Conservation (phyloP, 2,329 filamentous ascomycete species). For the Diplodia scrobiculata region DNA sequence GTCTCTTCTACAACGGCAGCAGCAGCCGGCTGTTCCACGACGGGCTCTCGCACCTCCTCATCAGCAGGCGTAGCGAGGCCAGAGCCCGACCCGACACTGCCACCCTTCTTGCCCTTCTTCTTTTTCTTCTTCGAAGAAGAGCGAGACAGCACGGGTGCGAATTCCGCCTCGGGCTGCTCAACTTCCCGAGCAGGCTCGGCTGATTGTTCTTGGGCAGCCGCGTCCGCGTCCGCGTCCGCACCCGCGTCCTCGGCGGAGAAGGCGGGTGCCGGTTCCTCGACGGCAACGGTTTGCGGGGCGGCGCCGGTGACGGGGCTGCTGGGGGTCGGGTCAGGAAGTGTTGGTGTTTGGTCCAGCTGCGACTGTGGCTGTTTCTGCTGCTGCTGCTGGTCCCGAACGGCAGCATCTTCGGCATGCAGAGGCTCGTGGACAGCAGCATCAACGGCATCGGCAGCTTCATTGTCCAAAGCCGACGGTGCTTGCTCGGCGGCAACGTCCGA, state of each 20-base stretch:
- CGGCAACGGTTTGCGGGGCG: neutral
- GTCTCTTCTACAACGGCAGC: neutral
- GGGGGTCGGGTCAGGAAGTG: neutral
- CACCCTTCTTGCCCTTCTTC: neutral
- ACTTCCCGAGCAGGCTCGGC: neutral
- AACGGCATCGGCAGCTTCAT: neutral
- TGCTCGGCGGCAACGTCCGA: neutral
- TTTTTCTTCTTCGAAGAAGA: slow-evolving; percentile 8
- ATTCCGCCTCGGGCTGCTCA: neutral
- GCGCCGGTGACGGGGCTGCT: neutral
- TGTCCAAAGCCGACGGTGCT: neutral
- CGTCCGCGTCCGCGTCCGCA: too few species aligned
- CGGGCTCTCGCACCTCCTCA: neutral
- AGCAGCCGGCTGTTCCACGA: neutral
- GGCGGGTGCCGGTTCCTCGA: neutral
- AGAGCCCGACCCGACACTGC: neutral
- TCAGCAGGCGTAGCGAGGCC: neutral
- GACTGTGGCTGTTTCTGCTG: neutral
- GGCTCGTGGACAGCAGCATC: neutral
- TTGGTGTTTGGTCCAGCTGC: neutral
- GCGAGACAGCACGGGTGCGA: neutral
- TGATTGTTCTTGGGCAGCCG: neutral
- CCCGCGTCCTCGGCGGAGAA: neutral
- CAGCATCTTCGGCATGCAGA: neutral
- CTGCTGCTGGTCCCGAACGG: neutral